Evolutionary conservation across 2,329 filamentous ascomycete species (phyloP), one percentile per base, ranked within the genome.

Genomic region (Didymella pomorum): DNA sequence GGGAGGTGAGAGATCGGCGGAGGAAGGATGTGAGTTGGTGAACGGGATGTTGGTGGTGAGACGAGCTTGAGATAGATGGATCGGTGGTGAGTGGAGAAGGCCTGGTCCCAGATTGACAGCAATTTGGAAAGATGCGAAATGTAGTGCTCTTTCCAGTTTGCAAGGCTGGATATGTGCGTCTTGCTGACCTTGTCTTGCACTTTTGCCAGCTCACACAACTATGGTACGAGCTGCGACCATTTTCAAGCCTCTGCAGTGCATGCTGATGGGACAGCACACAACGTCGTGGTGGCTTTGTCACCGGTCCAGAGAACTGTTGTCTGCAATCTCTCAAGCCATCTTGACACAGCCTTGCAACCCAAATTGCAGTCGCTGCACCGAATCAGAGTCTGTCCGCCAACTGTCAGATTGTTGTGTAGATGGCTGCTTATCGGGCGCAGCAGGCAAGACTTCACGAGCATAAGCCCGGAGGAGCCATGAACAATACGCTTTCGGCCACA

Each of bases 21-120:
- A 48, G 37, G 21, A 20, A 11, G 48, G 44, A 9, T 11, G n/a
- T 20, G 18, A 31, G 14, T 12, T 31, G 31, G 28, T 28, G 39
- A 45, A 50, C 29, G 35, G 49, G n/a, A 20, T 35, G 37, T 31
- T 53, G 45, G 44, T n/a, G 42, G 25, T 46, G 20, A 31, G 37
- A 16, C 37, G 28, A 10, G 41, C 18, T 37, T 18, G 12, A 41
- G 14, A 44, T 16, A 21, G 20, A 26, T 25, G 6, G 8, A 52
- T 37, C 21, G 28, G n/a, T 37, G 41, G 26, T 39, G 18, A 25
- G 39, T 18, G 25, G 45, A 39, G 21, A 25, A 23, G 23, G 42
- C 9, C 35, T 31, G 29, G 5, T 18, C 25, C 29, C 12, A 23
- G 18, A 25, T 12, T 47, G 14, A n/a, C 6, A n/a, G 31, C 31